These are phyloP conservation scores for Triticum timopheevii DNA, from an alignment of 176 grass and related monocot genomes.

Conservation along the genomic window DNA sequence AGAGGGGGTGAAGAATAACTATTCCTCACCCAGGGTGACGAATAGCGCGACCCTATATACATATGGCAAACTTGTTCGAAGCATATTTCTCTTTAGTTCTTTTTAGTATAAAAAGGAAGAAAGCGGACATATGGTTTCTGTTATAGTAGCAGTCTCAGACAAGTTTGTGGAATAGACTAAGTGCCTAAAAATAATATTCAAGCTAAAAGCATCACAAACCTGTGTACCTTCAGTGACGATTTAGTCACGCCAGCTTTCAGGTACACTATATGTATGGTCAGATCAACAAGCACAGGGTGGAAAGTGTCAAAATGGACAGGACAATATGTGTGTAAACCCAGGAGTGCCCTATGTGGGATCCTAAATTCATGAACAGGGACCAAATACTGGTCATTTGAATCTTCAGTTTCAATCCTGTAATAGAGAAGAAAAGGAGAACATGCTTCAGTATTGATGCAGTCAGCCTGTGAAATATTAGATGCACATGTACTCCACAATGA, in stretches of 20 bases:
- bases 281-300: conserved; percentile 83
- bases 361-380: conserved; percentile 84
- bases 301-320: conserved; percentile 93
- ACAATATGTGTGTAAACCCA: conserved; percentile 86
- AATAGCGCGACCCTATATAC: no score
- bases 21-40: no score
- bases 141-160: background rate
- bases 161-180: background rate
- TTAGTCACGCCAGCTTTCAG: conserved; percentile 66
- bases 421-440: conserved; percentile 35
- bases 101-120: background rate
- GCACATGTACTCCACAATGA: background rate
- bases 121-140: background rate
- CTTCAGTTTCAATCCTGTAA: conserved; percentile 59
- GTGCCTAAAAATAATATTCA: conserved; percentile 22
- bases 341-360: conserved; percentile 75
- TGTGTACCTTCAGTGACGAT: conserved; percentile 68
- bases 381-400: conserved; percentile 58
- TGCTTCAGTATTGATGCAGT: conserved; percentile 25
- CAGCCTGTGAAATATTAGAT: background rate
- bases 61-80: background rate
- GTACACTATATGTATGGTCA: conserved; percentile 79
- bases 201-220: conserved; percentile 72
- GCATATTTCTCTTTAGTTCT: background rate
- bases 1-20: no score